phyloP scores from a whole-genome alignment of 1,284 basidiomycete genomes.

The Farysia itapuensis region DNA sequence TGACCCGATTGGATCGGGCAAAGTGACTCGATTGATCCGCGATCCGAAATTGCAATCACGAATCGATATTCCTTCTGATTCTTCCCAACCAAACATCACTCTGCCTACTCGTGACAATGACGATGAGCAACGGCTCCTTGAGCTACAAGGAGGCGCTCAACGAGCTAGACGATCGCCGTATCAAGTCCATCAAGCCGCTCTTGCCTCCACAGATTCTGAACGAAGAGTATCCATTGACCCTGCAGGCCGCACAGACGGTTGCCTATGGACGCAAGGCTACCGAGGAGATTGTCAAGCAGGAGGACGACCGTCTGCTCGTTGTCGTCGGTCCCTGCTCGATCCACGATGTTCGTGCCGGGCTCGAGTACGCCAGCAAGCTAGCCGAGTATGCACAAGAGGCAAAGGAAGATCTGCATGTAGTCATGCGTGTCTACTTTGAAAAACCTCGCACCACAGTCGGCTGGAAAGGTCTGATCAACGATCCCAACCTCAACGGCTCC shows the following conservation, averaged over 20 bases:
- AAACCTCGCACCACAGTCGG: conserved; percentile 81
- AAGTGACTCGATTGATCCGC: too few species aligned
- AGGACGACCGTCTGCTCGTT: conserved; percentile 56
- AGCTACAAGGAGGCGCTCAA: conserved; percentile 47
- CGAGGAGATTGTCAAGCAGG: conserved; percentile 50
- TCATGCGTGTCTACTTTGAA: conserved; percentile 69
- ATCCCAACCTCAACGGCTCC: conserved; percentile 76
- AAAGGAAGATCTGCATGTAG: conserved; percentile 83
- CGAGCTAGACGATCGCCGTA: conserved; percentile 56
- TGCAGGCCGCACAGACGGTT: conserved; percentile 47
- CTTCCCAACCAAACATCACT: too few species aligned
- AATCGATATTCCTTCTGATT: too few species aligned
- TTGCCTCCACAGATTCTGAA: conserved; percentile 56
- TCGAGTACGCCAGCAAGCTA: conserved; percentile 64
- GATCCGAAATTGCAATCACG: too few species aligned
- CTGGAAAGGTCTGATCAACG: conserved; percentile 97
- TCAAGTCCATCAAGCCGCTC: conserved; percentile 55
- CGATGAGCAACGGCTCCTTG: too few species aligned
- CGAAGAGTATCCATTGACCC: conserved; percentile 54
- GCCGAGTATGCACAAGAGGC: conserved; percentile 77
- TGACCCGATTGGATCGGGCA: too few species aligned
- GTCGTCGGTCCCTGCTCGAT: conserved; percentile 58
- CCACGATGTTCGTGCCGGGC: conserved; percentile 54
- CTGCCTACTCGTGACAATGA: too few species aligned
- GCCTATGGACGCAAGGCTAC: conserved; percentile 40